A percentile compares a stretch with the other conserved stretches of the same genome.
phyloP scores from a whole-genome alignment of 2,329 filamentous ascomycete species.

The Coniochaeta sp. region DNA sequence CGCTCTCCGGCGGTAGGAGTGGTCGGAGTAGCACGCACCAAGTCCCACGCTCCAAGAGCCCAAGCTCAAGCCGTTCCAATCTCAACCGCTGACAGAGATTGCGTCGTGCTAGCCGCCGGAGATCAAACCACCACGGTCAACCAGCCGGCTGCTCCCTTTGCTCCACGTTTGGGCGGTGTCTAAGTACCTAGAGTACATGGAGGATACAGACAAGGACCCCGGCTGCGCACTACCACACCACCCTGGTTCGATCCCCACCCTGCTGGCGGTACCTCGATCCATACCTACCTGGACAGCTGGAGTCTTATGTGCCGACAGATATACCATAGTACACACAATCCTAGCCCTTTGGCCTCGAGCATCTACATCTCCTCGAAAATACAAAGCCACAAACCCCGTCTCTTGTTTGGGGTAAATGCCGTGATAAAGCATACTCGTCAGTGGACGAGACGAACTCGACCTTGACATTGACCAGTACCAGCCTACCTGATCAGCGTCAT shows the following conservation, averaged over 20 bases:
- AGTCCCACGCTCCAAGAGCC: not conserved
- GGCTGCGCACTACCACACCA: not conserved
- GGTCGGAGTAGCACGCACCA: not conserved
- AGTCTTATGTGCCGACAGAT: not conserved
- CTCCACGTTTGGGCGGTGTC: not conserved
- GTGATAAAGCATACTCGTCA: not conserved
- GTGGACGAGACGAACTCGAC: not conserved
- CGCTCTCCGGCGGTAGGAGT: not conserved
- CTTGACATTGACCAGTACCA: not conserved
- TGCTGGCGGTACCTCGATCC: not conserved
- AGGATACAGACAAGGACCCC: not conserved
- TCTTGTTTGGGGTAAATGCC: not conserved
- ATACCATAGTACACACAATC: not conserved
- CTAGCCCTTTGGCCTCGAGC: not conserved
- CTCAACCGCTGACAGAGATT: slow-evolving; percentile 4
- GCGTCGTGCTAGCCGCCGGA: slow-evolving; percentile 8
- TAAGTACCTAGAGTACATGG: not conserved
- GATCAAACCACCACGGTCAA: slow-evolving; percentile 13
- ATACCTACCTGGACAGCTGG: not conserved
- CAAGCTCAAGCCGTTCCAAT: not conserved
- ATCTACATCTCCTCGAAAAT: not conserved
- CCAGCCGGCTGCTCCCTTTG: not conserved
- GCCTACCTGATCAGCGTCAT: not conserved
- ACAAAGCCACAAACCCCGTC: not conserved
- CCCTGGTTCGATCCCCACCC: not conserved